A percentile compares a stretch with the other conserved stretches of the same genome.
phyloP scores from a whole-genome alignment of 108 stramenopile species.

The Pseudonitzschia pungens region DNA sequence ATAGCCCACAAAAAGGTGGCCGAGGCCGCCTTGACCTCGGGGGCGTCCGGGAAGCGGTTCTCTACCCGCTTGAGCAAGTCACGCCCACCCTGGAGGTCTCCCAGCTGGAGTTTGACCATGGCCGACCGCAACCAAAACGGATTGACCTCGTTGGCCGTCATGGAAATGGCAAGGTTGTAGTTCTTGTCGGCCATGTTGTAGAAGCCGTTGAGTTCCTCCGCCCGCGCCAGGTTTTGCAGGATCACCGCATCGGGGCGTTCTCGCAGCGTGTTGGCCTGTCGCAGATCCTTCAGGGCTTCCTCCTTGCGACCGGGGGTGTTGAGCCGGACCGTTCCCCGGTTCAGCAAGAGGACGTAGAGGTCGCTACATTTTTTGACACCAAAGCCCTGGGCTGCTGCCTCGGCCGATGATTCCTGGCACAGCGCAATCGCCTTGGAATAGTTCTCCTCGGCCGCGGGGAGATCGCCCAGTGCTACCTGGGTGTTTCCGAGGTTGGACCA shows the following conservation, averaged over 20 bases:
- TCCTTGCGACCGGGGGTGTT: constrained; percentile 48
- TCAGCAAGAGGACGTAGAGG: constrained; percentile 71
- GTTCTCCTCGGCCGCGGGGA: constrained; percentile 55
- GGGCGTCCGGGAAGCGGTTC: constrained; percentile 87
- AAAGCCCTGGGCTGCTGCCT: constrained; percentile 30
- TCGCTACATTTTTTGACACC: constrained; percentile 67
- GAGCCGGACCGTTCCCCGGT: constrained; percentile 73
- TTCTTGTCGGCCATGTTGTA: constrained; percentile 60
- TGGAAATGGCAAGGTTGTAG: constrained; percentile 73
- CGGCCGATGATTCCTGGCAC: constrained; percentile 45
- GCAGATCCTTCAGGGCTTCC: constrained; percentile 69
- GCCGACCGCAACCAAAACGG: constrained; percentile 82
- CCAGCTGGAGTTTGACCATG: constrained; percentile 78
- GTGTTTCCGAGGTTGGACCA: constrained; percentile 82
- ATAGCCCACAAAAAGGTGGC: constrained; percentile 57
- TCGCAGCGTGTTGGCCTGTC: constrained; percentile 49
- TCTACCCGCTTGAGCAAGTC: constrained; percentile 78
- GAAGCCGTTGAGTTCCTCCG: constrained; percentile 72
- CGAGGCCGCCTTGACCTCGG: constrained; percentile 79
- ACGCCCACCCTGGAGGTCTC: constrained; percentile 56
- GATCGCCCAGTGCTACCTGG: constrained; percentile 67
- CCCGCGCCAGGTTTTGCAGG: constrained; percentile 77
- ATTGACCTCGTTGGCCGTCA: constrained; percentile 85
- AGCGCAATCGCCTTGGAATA: constrained; percentile 70
- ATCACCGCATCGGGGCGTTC: constrained; percentile 77